These are phyloP conservation scores for Tricholoma sp. DNA, from an alignment of 768 basidiomycete genomes.

Conservation along the genomic window DNA sequence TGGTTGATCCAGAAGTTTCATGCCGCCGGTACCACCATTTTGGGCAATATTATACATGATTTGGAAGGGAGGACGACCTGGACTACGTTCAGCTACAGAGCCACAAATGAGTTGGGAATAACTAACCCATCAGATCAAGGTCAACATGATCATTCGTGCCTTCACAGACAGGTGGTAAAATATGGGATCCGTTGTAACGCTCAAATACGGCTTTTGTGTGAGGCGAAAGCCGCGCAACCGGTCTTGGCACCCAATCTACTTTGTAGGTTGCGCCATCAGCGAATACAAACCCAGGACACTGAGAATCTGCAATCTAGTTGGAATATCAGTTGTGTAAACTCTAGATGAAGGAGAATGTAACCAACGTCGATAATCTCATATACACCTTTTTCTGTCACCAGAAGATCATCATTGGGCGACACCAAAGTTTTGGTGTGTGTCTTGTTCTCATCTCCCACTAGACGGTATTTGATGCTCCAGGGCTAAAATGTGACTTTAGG, in stretches of 20 bases:
- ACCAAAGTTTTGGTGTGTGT: constrained; percentile 37
- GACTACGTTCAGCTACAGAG: background rate
- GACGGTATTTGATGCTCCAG: constrained; percentile 79
- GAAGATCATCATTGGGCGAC: constrained; percentile 68
- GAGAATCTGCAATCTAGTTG: constrained; percentile 73
- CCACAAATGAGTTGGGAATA: background rate
- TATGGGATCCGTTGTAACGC: constrained; percentile 65
- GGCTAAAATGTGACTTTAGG: constrained; percentile 46
- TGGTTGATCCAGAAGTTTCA: constrained; percentile 67
- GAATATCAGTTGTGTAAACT: constrained; percentile 2
- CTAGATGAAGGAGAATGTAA: constrained; percentile 2
- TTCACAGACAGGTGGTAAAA: constrained; percentile 77
- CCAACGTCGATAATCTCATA: constrained; percentile 72
- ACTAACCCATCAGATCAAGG: constrained; percentile 70
- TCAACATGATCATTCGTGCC: constrained; percentile 79
- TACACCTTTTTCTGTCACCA: constrained; percentile 66
- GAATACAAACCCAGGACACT: constrained; percentile 75
- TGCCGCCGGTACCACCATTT: constrained; percentile 62
- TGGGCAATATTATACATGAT: constrained; percentile 84
- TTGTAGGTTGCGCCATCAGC: constrained; percentile 55
- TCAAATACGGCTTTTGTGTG: constrained; percentile 54
- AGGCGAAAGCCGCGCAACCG: constrained; percentile 63
- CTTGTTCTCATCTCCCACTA: constrained; percentile 33
- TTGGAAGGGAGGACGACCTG: constrained; percentile 91
- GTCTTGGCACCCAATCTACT: constrained; percentile 79